Evolutionary conservation across 2,329 filamentous ascomycete genomes (phyloP), one percentile per base, ranked within the genome.

Genomic region (Penicillium sp.): DNA sequence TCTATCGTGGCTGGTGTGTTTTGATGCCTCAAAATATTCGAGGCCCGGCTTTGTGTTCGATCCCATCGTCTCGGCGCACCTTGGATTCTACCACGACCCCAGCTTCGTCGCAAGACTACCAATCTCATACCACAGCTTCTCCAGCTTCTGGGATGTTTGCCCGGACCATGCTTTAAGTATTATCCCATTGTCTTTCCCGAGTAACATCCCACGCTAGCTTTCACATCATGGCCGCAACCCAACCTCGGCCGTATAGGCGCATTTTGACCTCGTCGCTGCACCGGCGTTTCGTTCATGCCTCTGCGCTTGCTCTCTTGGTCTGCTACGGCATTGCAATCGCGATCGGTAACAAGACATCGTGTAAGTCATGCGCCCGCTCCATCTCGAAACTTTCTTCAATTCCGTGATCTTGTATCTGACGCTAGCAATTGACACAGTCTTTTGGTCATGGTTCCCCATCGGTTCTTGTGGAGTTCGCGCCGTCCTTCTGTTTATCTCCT

Each of bases 201-300:
- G 61, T 65, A 56, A 60, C 60, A 64, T 68, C 62, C 61, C 57
- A 63, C 57, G 52, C 61, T 54, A 62, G 54, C 63, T 63, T 61
- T 47, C 68, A 56, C 54, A 72, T 58, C 60, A 77, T 77, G 75
- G 74, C 74, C 60, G 62, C 68, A 47, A 60, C 69, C 54, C 66
- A 65, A 67, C 75, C 74, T 59, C 72, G 78, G 64, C 77, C 75
- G 42, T 96, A 96, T 77, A 89, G 91, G 81, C 91, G 96, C 78
- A 96, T 96, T 74, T 79, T 97, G 65, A 96, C 93, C 60, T 93
- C 93, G 49, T 88, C 90, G 52, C 81, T 97, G 62, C 93, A 98
- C 75, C 84, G 90, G 68, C 86, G 92, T 68, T 98, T 97, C 76
- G 88, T 89, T 49, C 87, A 87, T 61, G 91, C 91, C 13, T 89